Evolutionary conservation across 176 grass and related monocot genomes (phyloP).

Genomic region (Musa itinerans): DNA sequence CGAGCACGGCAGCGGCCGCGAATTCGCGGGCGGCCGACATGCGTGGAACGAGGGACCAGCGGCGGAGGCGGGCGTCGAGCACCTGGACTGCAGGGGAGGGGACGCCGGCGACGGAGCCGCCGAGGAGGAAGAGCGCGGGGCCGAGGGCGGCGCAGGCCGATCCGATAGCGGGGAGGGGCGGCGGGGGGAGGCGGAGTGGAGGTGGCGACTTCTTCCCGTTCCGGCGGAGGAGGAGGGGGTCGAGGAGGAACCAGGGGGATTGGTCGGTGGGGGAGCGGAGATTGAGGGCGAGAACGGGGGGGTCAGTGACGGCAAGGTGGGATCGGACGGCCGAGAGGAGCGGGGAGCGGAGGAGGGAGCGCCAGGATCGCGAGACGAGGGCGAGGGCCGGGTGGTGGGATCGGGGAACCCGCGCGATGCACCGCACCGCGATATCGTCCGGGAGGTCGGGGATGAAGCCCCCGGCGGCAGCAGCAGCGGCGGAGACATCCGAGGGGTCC

Average conservation of each 20-base stretch:
- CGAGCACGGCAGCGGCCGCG: constrained; percentile 33
- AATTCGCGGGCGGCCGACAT: constrained; percentile 72
- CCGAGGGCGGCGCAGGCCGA: constrained; percentile 29
- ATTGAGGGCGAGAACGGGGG: constrained; percentile 43
- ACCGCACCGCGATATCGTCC: constrained; percentile 55
- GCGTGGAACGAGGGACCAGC: constrained; percentile 66
- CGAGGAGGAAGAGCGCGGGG: constrained; percentile 45
- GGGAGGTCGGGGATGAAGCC: constrained; percentile 60
- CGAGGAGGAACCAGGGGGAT: constrained; percentile 51
- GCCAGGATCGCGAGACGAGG: constrained; percentile 59
- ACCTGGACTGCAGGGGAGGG: constrained; percentile 45
- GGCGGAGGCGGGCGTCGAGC: constrained; percentile 34
- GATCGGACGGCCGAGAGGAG: constrained; percentile 41
- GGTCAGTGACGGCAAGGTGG: constrained; percentile 28
- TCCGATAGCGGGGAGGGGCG: constrained; percentile 38
- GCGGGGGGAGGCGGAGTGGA: constrained; percentile 29
- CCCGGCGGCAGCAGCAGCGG: constrained; percentile 12
- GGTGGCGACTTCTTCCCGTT: constrained; percentile 19
- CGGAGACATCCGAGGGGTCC: not conserved
- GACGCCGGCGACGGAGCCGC: constrained; percentile 46
- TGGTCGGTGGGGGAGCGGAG: constrained; percentile 39
- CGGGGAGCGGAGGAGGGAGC: constrained; percentile 39
- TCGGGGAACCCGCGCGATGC: constrained; percentile 60
- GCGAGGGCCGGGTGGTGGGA: constrained; percentile 32
- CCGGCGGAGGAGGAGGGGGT: constrained; percentile 35